Base-by-base conservation (phyloP, 2,329 filamentous ascomycete species). In the Malbranchea zuffiana region DNA sequence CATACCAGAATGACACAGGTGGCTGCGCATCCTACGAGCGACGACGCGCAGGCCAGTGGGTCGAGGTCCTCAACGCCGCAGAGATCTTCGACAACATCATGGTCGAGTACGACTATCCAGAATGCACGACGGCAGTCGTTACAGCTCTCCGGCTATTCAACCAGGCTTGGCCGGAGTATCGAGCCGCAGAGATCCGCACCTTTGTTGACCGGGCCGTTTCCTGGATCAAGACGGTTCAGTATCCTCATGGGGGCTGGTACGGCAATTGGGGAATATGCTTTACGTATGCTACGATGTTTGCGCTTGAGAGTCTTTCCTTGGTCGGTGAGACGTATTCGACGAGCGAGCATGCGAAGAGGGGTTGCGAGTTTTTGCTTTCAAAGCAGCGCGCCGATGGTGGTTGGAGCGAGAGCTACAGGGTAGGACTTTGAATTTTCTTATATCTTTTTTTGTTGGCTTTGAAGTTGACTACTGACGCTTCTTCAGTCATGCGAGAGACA, bases 381-480 rank as follows among this genome's bases (percentile, higher is more conserved):
- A 82, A 82, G 53, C 88, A 95, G 62, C 77, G 82, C 54, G 70
- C 72, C 8, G 90, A 98, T 49, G 90, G 88, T 10, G 90, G 90
- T 6, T 98, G 90, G 90, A 92, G 87, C 2, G 90, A 98, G 63
- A 88, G 81, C 47, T 96, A 96, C 12, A 30, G 16, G 25, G 31
- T 37, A n/a, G 35, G 20, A 23, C 5, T 15, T 15, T 6, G 5
- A n/a, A n/a, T n/a, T n/a, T n/a, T n/a, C n/a, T n/a, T n/a, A n/a
- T 25, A 25, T 12, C 23, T 25, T 25, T 25, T 25, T 25, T 25
- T 25, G 23, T 25, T 6, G n/a, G 8, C n/a, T 12, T 18, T n/a
- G 5, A 15, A 15, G 12, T 21, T 15, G 31, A 33, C 27, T 23
- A 21, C 16, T 33, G 23, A 33, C 17, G n/a, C 15, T n/a, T 20